These are phyloP conservation scores for Mucor piriformis DNA, from an alignment of 371 early-diverging fungal genomes.

Conservation along the genomic window DNA sequence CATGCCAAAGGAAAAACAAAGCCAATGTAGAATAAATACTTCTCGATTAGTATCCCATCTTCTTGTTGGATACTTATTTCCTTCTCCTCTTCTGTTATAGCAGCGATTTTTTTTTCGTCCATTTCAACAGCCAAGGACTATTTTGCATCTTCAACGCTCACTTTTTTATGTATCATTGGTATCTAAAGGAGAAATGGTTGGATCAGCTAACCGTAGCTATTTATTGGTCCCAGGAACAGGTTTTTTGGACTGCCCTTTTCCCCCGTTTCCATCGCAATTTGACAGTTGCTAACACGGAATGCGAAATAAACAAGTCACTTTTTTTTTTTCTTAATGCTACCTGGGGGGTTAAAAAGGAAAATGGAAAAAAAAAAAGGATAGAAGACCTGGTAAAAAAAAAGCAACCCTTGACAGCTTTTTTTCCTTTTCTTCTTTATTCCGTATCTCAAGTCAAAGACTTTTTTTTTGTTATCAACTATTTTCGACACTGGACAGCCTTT, in stretches of 20 bases:
- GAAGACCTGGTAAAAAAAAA: conserved; percentile 1
- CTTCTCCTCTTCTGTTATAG: background rate
- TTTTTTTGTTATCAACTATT: background rate
- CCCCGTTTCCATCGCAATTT: too few relatives aligned
- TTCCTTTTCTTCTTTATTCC: conserved; percentile 8
- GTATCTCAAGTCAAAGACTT: too few relatives aligned
- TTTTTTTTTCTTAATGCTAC: background rate
- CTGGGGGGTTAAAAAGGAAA: background rate
- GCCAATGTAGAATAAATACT: conserved; percentile 38
- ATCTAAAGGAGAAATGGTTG: background rate
- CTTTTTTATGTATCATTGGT: background rate
- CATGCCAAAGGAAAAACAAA: conserved; percentile 42
- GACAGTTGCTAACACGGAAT: too few relatives aligned
- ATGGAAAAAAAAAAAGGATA: background rate
- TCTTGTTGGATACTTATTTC: background rate
- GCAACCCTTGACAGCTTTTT: conserved; percentile 17
- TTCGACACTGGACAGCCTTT: background rate
- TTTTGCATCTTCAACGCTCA: background rate
- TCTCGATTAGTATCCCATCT: conserved; percentile 7
- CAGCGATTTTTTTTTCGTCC: background rate
- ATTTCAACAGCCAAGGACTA: background rate
- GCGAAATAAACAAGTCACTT: background rate
- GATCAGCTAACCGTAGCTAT: too few relatives aligned
- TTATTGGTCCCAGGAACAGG: background rate
- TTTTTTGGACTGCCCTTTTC: background rate